Conservation (phyloP, 306 rosid species). For the Rosa rugosa region DNA sequence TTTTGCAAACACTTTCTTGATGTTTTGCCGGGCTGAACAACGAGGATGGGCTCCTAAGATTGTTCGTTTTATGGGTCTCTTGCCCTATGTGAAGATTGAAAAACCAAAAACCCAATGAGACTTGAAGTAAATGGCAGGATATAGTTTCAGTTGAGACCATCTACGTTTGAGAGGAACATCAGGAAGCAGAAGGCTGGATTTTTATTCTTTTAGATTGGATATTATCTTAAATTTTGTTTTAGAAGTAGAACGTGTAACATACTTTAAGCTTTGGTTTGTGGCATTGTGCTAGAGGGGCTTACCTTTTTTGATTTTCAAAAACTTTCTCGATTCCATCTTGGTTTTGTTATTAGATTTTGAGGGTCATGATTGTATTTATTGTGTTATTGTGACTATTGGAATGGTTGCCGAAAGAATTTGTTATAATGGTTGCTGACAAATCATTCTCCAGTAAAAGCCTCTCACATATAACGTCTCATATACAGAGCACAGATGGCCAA, state of each 20-base stretch:
- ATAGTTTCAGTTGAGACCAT: slow-evolving; percentile 29
- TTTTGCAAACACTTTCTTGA: slow-evolving; percentile 80
- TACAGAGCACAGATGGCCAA: too few species aligned
- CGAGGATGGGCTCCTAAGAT: slow-evolving; percentile 68
- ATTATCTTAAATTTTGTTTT: slow-evolving; percentile 26
- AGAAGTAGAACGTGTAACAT: slow-evolving; percentile 50
- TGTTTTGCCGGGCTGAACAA: slow-evolving; percentile 92
- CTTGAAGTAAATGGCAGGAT: slow-evolving; percentile 17
- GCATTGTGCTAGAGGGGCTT: neutral
- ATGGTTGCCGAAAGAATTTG: neutral
- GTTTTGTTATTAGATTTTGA: neutral
- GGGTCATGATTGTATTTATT: neutral
- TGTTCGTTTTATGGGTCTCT: slow-evolving; percentile 52
- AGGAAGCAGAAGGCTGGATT: slow-evolving; percentile 30
- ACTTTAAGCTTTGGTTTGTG: slow-evolving; percentile 22
- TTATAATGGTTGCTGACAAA: neutral
- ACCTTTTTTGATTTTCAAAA: neutral
- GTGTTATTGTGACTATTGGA: neutral
- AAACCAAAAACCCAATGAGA: slow-evolving; percentile 67
- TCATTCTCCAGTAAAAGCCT: too few species aligned
- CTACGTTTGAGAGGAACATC: slow-evolving; percentile 25
- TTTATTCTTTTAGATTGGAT: slow-evolving; percentile 8
- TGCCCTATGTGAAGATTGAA: slow-evolving; percentile 76
- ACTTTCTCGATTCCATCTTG: neutral
- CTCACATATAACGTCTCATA: too few species aligned